phyloP scores from a whole-genome alignment of 2,329 filamentous ascomycete genomes.

The Cordyceps cicadae region DNA sequence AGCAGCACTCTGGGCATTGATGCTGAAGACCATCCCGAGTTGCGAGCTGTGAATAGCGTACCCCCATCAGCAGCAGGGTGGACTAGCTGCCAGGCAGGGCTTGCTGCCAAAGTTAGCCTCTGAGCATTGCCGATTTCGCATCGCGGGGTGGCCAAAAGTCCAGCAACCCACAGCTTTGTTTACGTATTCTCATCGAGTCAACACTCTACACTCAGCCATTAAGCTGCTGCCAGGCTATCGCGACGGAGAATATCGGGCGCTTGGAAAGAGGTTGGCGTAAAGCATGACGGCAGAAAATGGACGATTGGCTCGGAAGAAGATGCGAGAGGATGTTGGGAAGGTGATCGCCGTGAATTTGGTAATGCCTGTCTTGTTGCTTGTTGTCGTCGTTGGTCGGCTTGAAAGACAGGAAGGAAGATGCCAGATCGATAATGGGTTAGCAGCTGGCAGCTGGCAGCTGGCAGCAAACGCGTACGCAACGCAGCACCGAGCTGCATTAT shows the following conservation, averaged over 20 bases:
- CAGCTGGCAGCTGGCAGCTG: background rate
- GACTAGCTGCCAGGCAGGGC: background rate
- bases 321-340: background rate
- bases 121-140: background rate
- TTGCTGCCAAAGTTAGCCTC: background rate
- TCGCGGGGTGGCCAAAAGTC: background rate
- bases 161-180: background rate
- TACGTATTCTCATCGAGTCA: slow-evolving; percentile 13
- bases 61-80: too few relatives aligned
- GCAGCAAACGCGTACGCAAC: background rate
- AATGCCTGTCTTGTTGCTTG: background rate
- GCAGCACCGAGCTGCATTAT: background rate
- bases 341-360: background rate
- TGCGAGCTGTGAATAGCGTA: background rate
- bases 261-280: background rate
- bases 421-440: background rate
- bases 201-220: background rate
- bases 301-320: background rate
- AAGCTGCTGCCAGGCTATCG: background rate
- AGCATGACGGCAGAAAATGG: background rate
- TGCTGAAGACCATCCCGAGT: background rate
- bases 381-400: too few relatives aligned
- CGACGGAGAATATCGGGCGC: background rate
- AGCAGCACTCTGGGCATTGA: background rate
- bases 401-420: background rate